Conservation (phyloP, 1,284 basidiomycete genomes). For the Austroboletus rostrupii region DNA sequence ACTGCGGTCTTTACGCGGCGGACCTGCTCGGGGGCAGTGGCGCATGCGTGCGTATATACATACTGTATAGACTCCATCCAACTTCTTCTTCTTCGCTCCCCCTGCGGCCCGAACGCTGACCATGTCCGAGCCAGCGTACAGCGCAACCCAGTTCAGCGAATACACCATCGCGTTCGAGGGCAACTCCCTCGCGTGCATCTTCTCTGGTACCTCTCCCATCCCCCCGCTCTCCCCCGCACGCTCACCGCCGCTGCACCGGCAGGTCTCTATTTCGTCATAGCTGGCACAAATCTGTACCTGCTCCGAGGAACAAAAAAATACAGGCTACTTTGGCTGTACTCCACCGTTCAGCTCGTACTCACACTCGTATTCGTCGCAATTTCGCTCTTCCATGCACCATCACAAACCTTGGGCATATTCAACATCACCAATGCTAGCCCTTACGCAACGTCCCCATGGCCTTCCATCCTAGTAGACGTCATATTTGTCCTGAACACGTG, state of each 20-base stretch:
- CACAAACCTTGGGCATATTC: slow-evolving; percentile 16
- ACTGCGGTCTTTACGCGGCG: no score
- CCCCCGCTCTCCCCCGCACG: not conserved
- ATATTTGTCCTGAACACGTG: slow-evolving; percentile 25
- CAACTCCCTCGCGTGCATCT: slow-evolving; percentile 17
- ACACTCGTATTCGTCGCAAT: slow-evolving; percentile 22
- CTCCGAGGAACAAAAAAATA: slow-evolving; percentile 20
- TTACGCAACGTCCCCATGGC: slow-evolving; percentile 17
- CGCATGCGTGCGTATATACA: no score
- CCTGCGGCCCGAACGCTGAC: not conserved
- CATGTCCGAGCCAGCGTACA: slow-evolving; percentile 18
- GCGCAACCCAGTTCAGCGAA: slow-evolving; percentile 6
- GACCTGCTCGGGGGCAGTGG: no score
- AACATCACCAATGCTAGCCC: slow-evolving; percentile 7
- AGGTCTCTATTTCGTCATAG: slow-evolving; percentile 21
- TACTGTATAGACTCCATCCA: no score
- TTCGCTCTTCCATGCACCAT: slow-evolving; percentile 15
- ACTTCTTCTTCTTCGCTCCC: not conserved
- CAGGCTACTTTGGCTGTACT: slow-evolving; percentile 9
- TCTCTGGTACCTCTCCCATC: slow-evolving; percentile 10
- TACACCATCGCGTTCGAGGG: slow-evolving; percentile 24
- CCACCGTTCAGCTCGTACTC: slow-evolving; percentile 17
- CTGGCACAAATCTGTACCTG: slow-evolving; percentile 13
- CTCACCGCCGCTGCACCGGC: not conserved
- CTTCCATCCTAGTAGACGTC: slow-evolving; percentile 8